Evolutionary conservation across 1,284 basidiomycete genomes (phyloP), one percentile per base, ranked within the genome.

Genomic region (Boletus subluridellus): DNA sequence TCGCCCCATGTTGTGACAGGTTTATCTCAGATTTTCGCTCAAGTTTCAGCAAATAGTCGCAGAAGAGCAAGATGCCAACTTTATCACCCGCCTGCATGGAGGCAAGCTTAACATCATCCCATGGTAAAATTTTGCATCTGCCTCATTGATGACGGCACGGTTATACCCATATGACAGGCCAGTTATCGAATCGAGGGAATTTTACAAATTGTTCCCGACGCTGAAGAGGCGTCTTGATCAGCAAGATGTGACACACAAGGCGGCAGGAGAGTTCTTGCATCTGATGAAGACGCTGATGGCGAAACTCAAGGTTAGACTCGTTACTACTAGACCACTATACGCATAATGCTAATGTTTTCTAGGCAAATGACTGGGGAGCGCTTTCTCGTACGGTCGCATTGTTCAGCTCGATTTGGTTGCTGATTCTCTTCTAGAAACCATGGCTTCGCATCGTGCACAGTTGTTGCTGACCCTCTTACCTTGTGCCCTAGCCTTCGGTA

Each of bases 301-400:
- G 4, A 86, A 86, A 60, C 68, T 86, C 49, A 86, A 85, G 77
- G 84, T 80, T 48, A 47, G 46, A 47, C 14, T 49, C 32, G n/a
- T 47, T 34, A 5, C 17, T 6, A 4, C 37, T n/a, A 28, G 26
- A 35, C 21, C 6, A 26, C 1, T 14, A 17, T 6, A 12, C 6
- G 30, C 12, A 3, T 34, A 6, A 58, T 37, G 24, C 34, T 60
- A 14, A 58, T 35, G 10, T 34, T 34, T 38, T 49, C 26, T 39
- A 85, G 83, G 78, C 79, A 1, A 85, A 85, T 59, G 83, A 86
- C 58, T 86, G 84, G 84, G 82, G 83, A 14, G 75, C 84, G 0
- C 69, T 85, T n/a, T 79, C 81, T 54, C 83, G 84, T 85, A 60
- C 45, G 80, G 70, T 45, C 12, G 0, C 10, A 3, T 34, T 35